Base-by-base conservation (phyloP, 2,329 filamentous ascomycete species). In the Aspergillus melleus region DNA sequence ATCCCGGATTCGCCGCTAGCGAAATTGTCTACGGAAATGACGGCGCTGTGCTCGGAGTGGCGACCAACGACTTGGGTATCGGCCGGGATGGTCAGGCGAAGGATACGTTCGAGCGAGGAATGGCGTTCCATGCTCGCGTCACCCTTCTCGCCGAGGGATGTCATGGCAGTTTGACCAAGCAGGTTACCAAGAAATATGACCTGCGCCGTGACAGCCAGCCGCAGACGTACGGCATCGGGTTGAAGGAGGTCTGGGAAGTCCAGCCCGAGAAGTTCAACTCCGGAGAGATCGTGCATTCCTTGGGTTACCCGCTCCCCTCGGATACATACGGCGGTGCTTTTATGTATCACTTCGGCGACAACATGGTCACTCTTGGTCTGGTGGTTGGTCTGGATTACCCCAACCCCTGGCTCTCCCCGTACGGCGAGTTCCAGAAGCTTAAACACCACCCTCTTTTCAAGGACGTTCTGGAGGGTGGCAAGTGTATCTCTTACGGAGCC, bases 311-410 rank as follows among this genome's bases (percentile, higher is more conserved):
- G 20, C 79, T 99, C 49, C 86, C 92, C 16, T 86, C 84, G 68
- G 90, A 98, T 73, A 95, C 93, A 9, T 99, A 99, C 74, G 95
- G 95, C 66, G 95, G 95, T 66, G 92, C 91, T n/a, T 99, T 92
- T 88, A 93, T 99, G 91, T 99, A 99, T 73, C 95, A 99, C 77
- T 99, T 98, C 76, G 95, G 93, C 42, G 94, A 99, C 69, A 99
- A 98, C 77, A 85, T 98, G 69, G 94, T 99, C 61, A 92, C 88
- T 66, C 83, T 99, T 58, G 95, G 95, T 24, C 83, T 98, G 19
- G 95, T 99, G 11, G 90, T 96, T 42, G 93, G 93, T 24, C 84
- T 99, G 56, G 95, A 99, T 81, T 99, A 99, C 76, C 84, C 91
- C 47, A 99, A 99, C 77, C 95, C 95, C 0, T 99, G 94, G 92